Percentiles rank a stretch among this genome's conserved stretches.
Evolutionary conservation across 305 asterid genomes (phyloP).

Genomic region (Solanum chacoense): DNA sequence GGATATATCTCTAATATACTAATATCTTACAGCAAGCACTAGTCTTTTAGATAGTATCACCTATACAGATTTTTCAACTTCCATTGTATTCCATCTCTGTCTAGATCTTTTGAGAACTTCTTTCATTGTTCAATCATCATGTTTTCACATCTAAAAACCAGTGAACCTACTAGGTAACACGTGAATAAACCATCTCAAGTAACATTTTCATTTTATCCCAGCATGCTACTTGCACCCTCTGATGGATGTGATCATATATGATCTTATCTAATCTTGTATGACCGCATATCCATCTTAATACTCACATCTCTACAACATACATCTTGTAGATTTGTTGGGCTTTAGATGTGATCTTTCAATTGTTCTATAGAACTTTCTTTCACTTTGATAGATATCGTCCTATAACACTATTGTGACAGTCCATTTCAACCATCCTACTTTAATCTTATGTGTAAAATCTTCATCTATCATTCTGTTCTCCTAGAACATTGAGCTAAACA

Average conservation of each 20-base stretch:
- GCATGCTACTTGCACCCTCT: neutral
- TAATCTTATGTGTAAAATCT: neutral
- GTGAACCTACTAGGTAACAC: neutral
- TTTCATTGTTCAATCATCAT: neutral
- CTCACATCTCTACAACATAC: neutral
- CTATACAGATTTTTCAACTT: neutral
- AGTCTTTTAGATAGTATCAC: neutral
- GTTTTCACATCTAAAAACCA: neutral
- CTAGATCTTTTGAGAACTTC: neutral
- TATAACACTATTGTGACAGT: neutral
- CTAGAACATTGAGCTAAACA: neutral
- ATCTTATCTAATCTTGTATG: neutral
- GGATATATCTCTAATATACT: neutral
- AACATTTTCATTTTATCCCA: neutral
- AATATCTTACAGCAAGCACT: neutral
- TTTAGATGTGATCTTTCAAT: neutral
- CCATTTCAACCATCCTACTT: neutral
- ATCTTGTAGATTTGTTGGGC: neutral
- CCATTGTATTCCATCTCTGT: neutral
- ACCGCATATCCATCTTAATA: neutral
- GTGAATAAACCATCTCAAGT: neutral
- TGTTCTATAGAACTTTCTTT: neutral
- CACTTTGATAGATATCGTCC: neutral
- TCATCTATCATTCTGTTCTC: neutral
- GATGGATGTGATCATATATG: neutral